These are phyloP conservation scores for Calocybe cyanea DNA, from an alignment of 768 basidiomycete genomes.

Conservation along the genomic window DNA sequence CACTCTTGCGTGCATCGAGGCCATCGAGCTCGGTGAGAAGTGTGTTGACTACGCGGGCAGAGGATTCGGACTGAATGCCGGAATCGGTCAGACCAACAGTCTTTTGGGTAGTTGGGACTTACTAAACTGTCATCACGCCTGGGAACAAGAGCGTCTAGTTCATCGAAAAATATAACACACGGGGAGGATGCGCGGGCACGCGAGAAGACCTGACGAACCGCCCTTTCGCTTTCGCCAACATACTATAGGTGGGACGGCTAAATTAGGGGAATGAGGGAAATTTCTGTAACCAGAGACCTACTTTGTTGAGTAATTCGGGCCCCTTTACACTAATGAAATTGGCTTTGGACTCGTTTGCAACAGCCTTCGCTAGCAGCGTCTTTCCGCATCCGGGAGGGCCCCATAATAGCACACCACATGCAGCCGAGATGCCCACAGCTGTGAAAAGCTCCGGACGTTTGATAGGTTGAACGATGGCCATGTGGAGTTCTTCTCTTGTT, in stretches of 20 bases:
- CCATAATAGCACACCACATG: conserved; percentile 96
- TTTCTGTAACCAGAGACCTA: conserved; percentile 25
- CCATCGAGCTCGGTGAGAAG: conserved; percentile 93
- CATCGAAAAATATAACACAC: conserved; percentile 95
- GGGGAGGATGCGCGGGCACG: conserved; percentile 91
- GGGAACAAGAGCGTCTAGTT: conserved; percentile 89
- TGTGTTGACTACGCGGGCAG: conserved; percentile 90
- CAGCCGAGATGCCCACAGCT: conserved; percentile 84
- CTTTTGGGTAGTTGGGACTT: conserved; percentile 20
- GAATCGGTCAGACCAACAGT: not conserved
- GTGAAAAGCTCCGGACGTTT: conserved; percentile 84
- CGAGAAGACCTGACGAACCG: conserved; percentile 92
- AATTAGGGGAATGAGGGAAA: not conserved
- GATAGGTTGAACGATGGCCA: conserved; percentile 97
- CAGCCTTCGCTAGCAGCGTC: conserved; percentile 95
- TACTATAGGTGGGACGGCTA: conserved; percentile 56
- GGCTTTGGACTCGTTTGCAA: conserved; percentile 92
- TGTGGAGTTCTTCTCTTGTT: conserved; percentile 88
- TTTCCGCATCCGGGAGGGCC: conserved; percentile 99
- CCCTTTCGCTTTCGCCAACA: conserved; percentile 94
- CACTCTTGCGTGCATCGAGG: conserved; percentile 77
- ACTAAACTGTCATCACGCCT: conserved; percentile 87
- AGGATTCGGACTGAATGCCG: conserved; percentile 74
- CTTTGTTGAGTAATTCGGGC: conserved; percentile 96
- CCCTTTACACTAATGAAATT: conserved; percentile 99